Percentiles rank a stretch among this genome's conserved stretches.
phyloP scores from a whole-genome alignment of 2,329 filamentous ascomycete species.

The Ceratocystis huliohia region DNA sequence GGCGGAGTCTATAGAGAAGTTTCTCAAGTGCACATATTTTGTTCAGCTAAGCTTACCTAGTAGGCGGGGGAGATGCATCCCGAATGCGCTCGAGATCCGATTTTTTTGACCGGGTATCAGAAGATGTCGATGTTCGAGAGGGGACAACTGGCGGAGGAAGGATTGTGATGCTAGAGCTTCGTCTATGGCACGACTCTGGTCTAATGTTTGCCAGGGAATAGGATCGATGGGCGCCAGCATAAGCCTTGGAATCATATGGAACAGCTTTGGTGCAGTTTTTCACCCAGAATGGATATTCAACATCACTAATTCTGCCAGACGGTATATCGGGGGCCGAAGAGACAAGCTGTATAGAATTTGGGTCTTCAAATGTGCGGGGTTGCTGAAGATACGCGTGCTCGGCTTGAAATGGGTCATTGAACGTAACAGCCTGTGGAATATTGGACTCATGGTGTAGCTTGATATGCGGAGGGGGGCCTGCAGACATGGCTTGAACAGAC shows the following conservation, averaged over 20 bases:
- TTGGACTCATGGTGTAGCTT: neutral
- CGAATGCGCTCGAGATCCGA: slow-evolving; percentile 16
- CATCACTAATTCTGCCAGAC: slow-evolving; percentile 9
- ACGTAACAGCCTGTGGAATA: neutral
- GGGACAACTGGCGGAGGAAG: slow-evolving; percentile 3
- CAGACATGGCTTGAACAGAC: slow-evolving; percentile 7
- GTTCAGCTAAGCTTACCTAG: slow-evolving; percentile 10
- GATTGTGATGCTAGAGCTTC: slow-evolving; percentile 15
- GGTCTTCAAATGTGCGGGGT: slow-evolving; percentile 14
- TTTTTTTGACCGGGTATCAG: slow-evolving; percentile 11
- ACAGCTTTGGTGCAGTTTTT: slow-evolving; percentile 9
- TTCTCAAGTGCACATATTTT: neutral
- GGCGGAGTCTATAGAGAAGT: neutral
- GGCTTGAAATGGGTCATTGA: slow-evolving; percentile 9
- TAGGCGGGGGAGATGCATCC: slow-evolving; percentile 11
- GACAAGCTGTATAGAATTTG: neutral
- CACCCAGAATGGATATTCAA: slow-evolving; percentile 13
- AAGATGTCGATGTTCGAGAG: slow-evolving; percentile 1
- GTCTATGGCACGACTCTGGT: slow-evolving; percentile 14
- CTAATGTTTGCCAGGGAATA: slow-evolving; percentile 16
- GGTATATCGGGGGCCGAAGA: slow-evolving; percentile 11
- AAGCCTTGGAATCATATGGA: slow-evolving; percentile 12
- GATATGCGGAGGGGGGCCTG: neutral
- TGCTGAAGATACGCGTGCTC: slow-evolving; percentile 7
- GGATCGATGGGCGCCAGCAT: slow-evolving; percentile 12